These are phyloP conservation scores for Spergularia marina DNA, from an alignment of 148 eudicot genomes.

Conservation along the genomic window DNA sequence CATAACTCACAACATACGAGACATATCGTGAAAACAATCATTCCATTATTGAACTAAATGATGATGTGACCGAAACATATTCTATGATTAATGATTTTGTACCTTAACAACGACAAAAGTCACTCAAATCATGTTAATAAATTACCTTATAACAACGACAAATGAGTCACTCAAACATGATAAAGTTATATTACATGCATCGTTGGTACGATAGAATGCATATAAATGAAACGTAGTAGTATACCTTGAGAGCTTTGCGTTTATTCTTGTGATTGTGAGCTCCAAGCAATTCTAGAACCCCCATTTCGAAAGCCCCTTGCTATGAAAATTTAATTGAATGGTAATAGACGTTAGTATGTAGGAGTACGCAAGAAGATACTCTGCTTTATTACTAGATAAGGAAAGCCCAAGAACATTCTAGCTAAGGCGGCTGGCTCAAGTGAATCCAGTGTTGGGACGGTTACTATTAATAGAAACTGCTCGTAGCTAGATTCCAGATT, in stretches of 20 bases:
- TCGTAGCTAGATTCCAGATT: neutral
- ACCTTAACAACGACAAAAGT: neutral
- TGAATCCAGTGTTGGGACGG: neutral
- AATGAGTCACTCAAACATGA: too few relatives aligned
- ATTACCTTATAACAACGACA: neutral
- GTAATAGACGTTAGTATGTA: too few relatives aligned
- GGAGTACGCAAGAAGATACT: neutral
- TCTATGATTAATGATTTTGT: neutral
- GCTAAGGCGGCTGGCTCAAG: neutral
- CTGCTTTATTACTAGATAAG: neutral
- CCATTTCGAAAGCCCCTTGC: neutral
- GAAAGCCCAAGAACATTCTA: constrained; percentile 9
- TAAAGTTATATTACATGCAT: too few relatives aligned
- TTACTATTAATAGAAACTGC: neutral
- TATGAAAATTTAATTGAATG: too few relatives aligned
- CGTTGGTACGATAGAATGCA: too few relatives aligned
- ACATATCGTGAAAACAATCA: too few relatives aligned
- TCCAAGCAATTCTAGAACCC: constrained; percentile 1
- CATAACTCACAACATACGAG: too few relatives aligned
- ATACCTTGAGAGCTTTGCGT: constrained; percentile 34
- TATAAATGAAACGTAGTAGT: neutral
- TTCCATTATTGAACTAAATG: too few relatives aligned
- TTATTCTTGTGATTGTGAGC: constrained; percentile 24
- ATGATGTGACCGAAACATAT: too few relatives aligned
- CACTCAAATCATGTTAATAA: too few relatives aligned